Conservation (phyloP, 1,139 yeast species). For the Tardiomyces digboiensis region DNA sequence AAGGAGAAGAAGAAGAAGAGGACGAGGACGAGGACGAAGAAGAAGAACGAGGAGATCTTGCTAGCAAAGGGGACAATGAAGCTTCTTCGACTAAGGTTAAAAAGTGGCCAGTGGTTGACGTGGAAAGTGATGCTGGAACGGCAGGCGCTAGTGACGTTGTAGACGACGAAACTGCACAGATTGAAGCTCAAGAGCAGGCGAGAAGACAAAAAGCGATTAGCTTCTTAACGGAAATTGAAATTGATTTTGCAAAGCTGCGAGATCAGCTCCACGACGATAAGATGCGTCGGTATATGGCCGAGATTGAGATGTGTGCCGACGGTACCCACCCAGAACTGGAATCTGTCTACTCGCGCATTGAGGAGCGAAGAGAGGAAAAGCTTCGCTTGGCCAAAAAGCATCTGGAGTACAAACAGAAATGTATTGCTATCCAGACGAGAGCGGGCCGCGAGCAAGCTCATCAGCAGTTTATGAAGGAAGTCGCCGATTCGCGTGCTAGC, state of each 20-base stretch:
- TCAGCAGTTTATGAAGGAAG: slow-evolving; percentile 68
- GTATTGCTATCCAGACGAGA: slow-evolving; percentile 71
- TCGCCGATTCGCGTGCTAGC: slow-evolving; percentile 56
- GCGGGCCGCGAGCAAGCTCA: slow-evolving; percentile 77
- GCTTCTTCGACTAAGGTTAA: neutral
- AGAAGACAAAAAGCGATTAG: slow-evolving; percentile 53
- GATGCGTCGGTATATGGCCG: slow-evolving; percentile 65
- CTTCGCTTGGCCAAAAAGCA: slow-evolving; percentile 57
- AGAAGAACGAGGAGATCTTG: too few species aligned
- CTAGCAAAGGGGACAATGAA: too few species aligned
- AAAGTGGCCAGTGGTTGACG: slow-evolving; percentile 1
- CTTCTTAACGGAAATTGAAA: slow-evolving; percentile 67
- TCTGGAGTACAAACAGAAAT: slow-evolving; percentile 61
- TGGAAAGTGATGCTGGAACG: slow-evolving; percentile 11
- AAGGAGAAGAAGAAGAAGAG: neutral
- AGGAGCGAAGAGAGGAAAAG: slow-evolving; percentile 60
- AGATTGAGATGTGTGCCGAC: slow-evolving; percentile 74
- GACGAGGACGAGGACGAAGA: slow-evolving; percentile 6
- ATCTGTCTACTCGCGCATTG: slow-evolving; percentile 57
- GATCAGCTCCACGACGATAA: slow-evolving; percentile 51
- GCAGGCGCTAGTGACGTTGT: slow-evolving; percentile 9
- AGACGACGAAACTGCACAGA: slow-evolving; percentile 7
- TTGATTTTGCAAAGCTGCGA: slow-evolving; percentile 75
- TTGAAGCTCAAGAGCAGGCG: slow-evolving; percentile 18
- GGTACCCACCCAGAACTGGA: slow-evolving; percentile 87